phyloP scores from a whole-genome alignment of 345 rosid species.

The Eucalyptus erythrocorys region DNA sequence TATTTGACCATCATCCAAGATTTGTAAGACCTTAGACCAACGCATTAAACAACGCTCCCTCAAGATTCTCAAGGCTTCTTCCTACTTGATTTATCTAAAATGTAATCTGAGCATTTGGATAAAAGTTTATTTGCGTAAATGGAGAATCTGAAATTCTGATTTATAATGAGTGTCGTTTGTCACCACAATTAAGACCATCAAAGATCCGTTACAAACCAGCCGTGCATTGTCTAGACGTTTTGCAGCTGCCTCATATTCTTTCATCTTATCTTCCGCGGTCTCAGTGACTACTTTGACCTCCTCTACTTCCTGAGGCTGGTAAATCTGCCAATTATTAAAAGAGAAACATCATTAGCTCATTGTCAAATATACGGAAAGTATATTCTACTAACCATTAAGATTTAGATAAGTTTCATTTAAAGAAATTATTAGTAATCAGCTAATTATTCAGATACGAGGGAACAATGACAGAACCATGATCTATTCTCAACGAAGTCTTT shows the following conservation, averaged over 20 bases:
- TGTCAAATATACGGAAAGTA: background rate
- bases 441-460: background rate
- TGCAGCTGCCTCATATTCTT: slow-evolving; percentile 74
- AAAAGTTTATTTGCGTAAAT: background rate
- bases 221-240: slow-evolving; percentile 47
- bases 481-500: background rate
- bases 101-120: background rate
- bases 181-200: background rate
- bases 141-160: background rate
- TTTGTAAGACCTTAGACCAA: background rate
- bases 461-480: background rate
- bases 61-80: background rate
- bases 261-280: slow-evolving; percentile 25
- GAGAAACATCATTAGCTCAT: background rate
- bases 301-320: slow-evolving; percentile 59
- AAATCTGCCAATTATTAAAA: slow-evolving; percentile 26
- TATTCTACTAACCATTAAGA: background rate
- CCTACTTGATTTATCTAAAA: background rate
- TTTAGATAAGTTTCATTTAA: background rate
- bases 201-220: slow-evolving; percentile 36
- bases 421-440: background rate
- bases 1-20: background rate
- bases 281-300: slow-evolving; percentile 52
- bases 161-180: background rate
- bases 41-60: background rate